phyloP scores from a whole-genome alignment of 2,329 filamentous ascomycete species.

The Penicillium sp. region DNA sequence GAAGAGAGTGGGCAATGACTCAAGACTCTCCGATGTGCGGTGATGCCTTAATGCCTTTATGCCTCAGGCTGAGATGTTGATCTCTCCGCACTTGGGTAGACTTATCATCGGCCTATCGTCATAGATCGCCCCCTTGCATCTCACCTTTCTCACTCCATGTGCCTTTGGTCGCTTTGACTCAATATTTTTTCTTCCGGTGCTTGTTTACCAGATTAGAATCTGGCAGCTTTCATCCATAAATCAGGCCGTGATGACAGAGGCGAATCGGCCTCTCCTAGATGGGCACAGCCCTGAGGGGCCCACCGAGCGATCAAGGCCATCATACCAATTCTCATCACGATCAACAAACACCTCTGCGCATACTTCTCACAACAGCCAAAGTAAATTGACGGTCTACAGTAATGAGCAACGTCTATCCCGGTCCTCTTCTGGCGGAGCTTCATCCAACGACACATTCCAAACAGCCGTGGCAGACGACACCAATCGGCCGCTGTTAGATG shows the following conservation, averaged over 20 bases:
- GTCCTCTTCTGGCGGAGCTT: neutral
- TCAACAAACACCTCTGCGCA: conserved; percentile 12
- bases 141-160: conserved; percentile 3
- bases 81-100: conserved; percentile 20
- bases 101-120: conserved; percentile 25
- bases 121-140: conserved; percentile 8
- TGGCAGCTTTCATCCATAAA: neutral
- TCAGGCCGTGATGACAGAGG: conserved; percentile 35
- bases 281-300: conserved; percentile 17
- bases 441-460: neutral
- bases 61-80: conserved; percentile 10
- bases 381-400: neutral
- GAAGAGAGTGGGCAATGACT: conserved; percentile 18
- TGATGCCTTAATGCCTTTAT: neutral
- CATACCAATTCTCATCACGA: neutral
- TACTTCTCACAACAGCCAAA: neutral
- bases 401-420: neutral
- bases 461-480: conserved; percentile 36
- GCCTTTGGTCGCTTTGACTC: neutral
- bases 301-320: neutral
- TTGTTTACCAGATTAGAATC: conserved; percentile 1
- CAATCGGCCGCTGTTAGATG: conserved; percentile 31
- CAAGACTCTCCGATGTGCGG: conserved; percentile 16
- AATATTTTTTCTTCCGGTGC: neutral
- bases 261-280: conserved; percentile 31